Conservation (phyloP, 352 stramenopile genomes). For the Halophytophthora batemanensis region DNA sequence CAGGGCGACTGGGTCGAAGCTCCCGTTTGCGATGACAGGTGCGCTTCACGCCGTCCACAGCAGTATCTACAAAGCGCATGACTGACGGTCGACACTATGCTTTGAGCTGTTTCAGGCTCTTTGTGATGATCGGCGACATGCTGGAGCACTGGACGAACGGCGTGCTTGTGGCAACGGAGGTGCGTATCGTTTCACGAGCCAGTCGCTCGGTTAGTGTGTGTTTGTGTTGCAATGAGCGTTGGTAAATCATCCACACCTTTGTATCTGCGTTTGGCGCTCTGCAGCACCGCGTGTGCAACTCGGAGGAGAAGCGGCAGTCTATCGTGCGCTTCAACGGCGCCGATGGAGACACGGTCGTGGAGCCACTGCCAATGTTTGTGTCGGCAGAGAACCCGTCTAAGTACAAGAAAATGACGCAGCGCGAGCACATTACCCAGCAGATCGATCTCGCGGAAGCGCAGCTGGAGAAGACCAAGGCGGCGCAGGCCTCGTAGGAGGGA, state of each 20-base stretch:
- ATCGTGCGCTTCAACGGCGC: conserved; percentile 84
- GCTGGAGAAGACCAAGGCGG: conserved; percentile 57
- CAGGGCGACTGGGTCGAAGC: conserved; percentile 66
- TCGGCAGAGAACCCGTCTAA: conserved; percentile 43
- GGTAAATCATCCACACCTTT: background rate
- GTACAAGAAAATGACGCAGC: conserved; percentile 63
- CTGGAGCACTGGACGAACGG: conserved; percentile 84
- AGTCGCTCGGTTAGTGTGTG: no score
- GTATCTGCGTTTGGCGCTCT: background rate
- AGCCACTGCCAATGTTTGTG: conserved; percentile 59
- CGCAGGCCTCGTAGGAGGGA: conserved; percentile 31
- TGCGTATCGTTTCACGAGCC: no score
- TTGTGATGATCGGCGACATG: conserved; percentile 80
- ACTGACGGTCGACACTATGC: no score
- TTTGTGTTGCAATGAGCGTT: background rate
- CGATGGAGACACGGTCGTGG: conserved; percentile 66
- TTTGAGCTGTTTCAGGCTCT: conserved; percentile 27
- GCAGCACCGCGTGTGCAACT: conserved; percentile 78
- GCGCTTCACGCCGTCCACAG: background rate
- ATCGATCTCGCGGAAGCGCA: conserved; percentile 53
- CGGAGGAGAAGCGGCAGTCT: conserved; percentile 69
- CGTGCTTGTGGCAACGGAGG: conserved; percentile 63
- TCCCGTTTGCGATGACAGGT: conserved; percentile 65
- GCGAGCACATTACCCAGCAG: conserved; percentile 53
- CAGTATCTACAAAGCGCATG: no score